Base-by-base conservation (phyloP, 2,329 filamentous ascomycete species). In the Phaeosphaeria sp. region DNA sequence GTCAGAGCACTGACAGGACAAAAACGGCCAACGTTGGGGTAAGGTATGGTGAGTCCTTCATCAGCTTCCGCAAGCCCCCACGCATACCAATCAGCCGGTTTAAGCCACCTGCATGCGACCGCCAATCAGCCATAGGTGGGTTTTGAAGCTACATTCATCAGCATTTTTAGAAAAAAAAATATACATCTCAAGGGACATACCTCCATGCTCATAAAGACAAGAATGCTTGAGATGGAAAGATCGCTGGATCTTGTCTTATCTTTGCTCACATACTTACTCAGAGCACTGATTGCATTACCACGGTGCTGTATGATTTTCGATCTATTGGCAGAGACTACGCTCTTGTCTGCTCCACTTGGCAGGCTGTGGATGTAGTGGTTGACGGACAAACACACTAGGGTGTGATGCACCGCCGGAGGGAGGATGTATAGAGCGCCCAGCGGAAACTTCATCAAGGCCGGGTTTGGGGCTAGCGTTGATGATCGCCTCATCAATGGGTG, bases 161-260 rank as follows among this genome's bases (percentile, higher is more conserved):
- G 27, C 17, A 41, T 52, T 41, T 30, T 23, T 52, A 33, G 9
- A 25, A 48, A 42, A 41, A 21, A 21, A n/a, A 18, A 15, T 1
- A 18, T 46, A 9, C 10, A 11, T 2, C 15, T 13, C n/a, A 6
- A 6, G n/a, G n/a, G 27, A 56, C 67, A 55, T 56, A 72, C 71
- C 57, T 75, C 72, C 46, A 66, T 58, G 18, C 66, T 65, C 59
- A 74, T 58, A 46, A 75, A 70, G 58, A 73, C 67, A 2, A 73
- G 39, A 2, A 75, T 65, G 39, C 67, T 71, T 7, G 65, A 60
- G 1, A 75, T 72, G 0, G 70, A 72, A 23, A 63, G 36, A 39
- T 74, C 67, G 22, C 57, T 67, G 27, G 57, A 65, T 46, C 63
- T 57, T 2, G 66, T 73, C 39, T 59, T 70, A 15, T 69, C 66